Percentiles rank a stretch among this genome's conserved stretches.
phyloP scores from a whole-genome alignment of 2,329 filamentous ascomycete genomes.

The Ophiocordyceps polyrhachis-furcata region DNA sequence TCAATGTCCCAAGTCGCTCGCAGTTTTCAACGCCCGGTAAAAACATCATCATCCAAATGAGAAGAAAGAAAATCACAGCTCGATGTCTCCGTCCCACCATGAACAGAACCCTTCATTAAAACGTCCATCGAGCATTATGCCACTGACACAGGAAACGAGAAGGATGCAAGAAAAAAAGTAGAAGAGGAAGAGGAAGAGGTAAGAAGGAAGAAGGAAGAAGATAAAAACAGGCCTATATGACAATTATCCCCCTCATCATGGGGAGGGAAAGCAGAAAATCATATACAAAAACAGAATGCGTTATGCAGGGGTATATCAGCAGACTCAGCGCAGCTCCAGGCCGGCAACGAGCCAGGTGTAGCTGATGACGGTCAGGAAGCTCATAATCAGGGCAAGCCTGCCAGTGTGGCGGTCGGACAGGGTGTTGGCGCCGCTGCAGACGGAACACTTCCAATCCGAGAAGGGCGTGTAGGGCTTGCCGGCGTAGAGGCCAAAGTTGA shows the following conservation, averaged over 20 bases:
- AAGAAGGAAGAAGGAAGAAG: too few relatives aligned
- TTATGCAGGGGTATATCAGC: neutral
- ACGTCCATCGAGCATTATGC: neutral
- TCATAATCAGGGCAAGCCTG: slow-evolving; percentile 33
- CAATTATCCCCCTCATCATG: neutral
- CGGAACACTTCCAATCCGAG: slow-evolving; percentile 34
- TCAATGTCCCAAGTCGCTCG: neutral
- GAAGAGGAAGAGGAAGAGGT: neutral
- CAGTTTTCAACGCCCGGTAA: neutral
- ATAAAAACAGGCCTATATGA: neutral
- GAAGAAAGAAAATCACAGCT: neutral
- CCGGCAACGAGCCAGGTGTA: slow-evolving; percentile 48
- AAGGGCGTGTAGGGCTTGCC: slow-evolving; percentile 31
- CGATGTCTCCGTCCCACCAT: neutral
- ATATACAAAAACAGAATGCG: neutral
- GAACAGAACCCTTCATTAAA: neutral
- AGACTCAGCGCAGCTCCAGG: slow-evolving; percentile 16
- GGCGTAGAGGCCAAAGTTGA: slow-evolving; percentile 40
- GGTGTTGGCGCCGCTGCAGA: slow-evolving; percentile 34
- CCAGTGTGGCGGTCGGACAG: slow-evolving; percentile 27
- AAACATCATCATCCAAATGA: neutral
- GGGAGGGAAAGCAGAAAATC: neutral
- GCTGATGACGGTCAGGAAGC: slow-evolving; percentile 34
- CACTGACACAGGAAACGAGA: neutral
- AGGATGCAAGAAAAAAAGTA: neutral